Conservation (phyloP, 1,139 yeast genomes). For the Yamadazyma diospyri region DNA sequence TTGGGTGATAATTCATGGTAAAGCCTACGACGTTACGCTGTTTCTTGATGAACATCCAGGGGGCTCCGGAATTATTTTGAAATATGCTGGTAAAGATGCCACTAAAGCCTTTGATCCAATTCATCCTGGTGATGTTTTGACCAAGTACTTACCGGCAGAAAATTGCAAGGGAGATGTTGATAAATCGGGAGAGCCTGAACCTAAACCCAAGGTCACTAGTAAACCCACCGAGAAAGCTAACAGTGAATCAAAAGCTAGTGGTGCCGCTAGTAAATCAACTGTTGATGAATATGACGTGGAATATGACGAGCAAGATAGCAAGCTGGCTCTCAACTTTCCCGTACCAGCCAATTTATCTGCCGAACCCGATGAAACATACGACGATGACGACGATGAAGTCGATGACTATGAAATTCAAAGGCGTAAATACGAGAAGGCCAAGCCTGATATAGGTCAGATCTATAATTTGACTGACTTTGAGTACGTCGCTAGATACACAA, state of each 20-base stretch:
- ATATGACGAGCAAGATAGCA: slow-evolving; percentile 42
- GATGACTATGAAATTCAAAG: slow-evolving; percentile 30
- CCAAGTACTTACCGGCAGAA: slow-evolving; percentile 33
- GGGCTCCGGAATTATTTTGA: slow-evolving; percentile 48
- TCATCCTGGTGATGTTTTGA: slow-evolving; percentile 79
- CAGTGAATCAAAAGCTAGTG: slow-evolving; percentile 6
- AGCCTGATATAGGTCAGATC: slow-evolving; percentile 64
- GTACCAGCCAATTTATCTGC: slow-evolving; percentile 8
- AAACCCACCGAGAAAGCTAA: slow-evolving; percentile 4
- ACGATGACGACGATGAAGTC: slow-evolving; percentile 27
- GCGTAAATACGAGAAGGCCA: slow-evolving; percentile 25
- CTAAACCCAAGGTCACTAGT: background rate
- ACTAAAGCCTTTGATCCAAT: slow-evolving; percentile 66
- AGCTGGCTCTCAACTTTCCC: slow-evolving; percentile 22
- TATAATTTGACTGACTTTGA: slow-evolving; percentile 81
- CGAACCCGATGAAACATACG: slow-evolving; percentile 18
- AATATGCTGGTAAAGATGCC: slow-evolving; percentile 59
- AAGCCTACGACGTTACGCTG: slow-evolving; percentile 49
- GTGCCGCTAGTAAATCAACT: too few relatives aligned
- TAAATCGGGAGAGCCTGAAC: slow-evolving; percentile 7
- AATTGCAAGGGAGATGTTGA: slow-evolving; percentile 34
- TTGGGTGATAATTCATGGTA: slow-evolving; percentile 54
- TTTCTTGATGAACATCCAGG: slow-evolving; percentile 54
- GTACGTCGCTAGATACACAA: slow-evolving; percentile 65
- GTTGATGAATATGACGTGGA: slow-evolving; percentile 48